phyloP scores from a whole-genome alignment of 1,139 yeast species.

The Chernovozyma sophiae-reginae region DNA sequence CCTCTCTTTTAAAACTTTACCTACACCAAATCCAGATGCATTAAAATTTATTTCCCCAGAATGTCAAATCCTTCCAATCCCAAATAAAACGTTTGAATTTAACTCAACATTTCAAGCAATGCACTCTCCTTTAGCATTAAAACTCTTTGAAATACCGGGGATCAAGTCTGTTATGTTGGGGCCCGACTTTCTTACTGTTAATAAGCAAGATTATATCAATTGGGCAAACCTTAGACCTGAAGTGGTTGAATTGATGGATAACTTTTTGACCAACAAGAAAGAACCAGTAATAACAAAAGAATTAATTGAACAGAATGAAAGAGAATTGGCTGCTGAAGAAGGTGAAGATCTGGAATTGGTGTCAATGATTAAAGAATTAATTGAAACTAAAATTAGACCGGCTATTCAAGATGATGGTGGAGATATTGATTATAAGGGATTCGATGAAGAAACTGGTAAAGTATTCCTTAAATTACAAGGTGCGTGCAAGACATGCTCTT shows the following conservation, averaged over 20 bases:
- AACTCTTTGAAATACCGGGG: conserved; percentile 79
- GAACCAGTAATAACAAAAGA: conserved; percentile 55
- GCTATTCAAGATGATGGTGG: conserved; percentile 82
- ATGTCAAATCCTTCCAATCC: conserved; percentile 57
- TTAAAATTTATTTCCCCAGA: conserved; percentile 64
- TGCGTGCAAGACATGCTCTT: conserved; percentile 77
- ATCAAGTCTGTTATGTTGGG: conserved; percentile 89
- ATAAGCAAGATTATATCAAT: conserved; percentile 43
- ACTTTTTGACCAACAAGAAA: conserved; percentile 27
- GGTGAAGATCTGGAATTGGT: conserved; percentile 51
- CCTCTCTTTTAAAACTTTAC: conserved; percentile 37
- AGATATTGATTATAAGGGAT: conserved; percentile 67
- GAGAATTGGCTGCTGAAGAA: conserved; percentile 25
- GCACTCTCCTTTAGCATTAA: conserved; percentile 78
- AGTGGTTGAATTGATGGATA: conserved; percentile 37
- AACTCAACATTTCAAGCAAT: conserved; percentile 67
- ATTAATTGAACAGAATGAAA: conserved; percentile 31
- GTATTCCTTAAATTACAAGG: conserved; percentile 76
- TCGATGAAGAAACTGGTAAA: conserved; percentile 63
- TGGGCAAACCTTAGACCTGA: conserved; percentile 48
- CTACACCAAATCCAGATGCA: conserved; percentile 93
- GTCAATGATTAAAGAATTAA: conserved; percentile 56
- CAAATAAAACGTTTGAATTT: conserved; percentile 57
- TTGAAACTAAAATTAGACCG: conserved; percentile 60
- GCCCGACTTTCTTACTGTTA: conserved; percentile 42